phyloP scores from a whole-genome alignment of 371 early-diverging fungal species.

The Zychaea mexicana region DNA sequence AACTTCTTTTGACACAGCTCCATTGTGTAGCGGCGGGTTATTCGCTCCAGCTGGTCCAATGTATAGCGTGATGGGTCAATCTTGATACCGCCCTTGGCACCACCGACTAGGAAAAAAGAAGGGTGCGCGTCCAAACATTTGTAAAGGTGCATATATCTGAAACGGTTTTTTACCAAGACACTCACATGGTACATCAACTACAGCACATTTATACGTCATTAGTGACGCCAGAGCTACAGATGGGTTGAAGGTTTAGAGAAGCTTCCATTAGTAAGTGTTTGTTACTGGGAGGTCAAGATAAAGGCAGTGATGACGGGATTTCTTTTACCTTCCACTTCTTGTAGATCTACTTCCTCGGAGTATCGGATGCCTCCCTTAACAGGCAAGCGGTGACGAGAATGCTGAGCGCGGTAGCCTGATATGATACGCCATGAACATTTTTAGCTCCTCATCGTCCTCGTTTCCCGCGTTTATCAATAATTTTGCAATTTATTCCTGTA shows the following conservation, averaged over 20 bases:
- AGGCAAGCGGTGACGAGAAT: constrained; percentile 86
- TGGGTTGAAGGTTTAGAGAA: too few species aligned
- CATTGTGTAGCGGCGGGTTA: constrained; percentile 88
- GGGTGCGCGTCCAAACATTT: background rate
- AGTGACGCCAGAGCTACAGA: constrained; percentile 67
- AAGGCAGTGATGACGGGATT: too few species aligned
- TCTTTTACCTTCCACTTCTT: constrained; percentile 78
- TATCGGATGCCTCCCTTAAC: constrained; percentile 90
- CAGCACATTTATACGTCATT: constrained; percentile 94
- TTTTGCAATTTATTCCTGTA: too few species aligned
- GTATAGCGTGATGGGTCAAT: constrained; percentile 83
- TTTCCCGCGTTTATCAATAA: too few species aligned
- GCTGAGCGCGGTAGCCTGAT: constrained; percentile 84
- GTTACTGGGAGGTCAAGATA: too few species aligned
- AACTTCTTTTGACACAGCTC: constrained; percentile 92
- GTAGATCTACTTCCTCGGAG: constrained; percentile 79
- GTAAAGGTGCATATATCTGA: background rate
- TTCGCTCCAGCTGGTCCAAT: constrained; percentile 79
- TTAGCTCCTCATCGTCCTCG: too few species aligned
- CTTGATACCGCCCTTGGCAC: constrained; percentile 89
- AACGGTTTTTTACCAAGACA: background rate
- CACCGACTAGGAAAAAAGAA: constrained; percentile 47
- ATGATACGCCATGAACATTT: constrained; percentile 1
- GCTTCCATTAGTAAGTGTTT: too few species aligned
- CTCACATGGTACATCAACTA: constrained; percentile 91